phyloP scores from a whole-genome alignment of 2,329 filamentous ascomycete species.

The Verticillium dahliae region DNA sequence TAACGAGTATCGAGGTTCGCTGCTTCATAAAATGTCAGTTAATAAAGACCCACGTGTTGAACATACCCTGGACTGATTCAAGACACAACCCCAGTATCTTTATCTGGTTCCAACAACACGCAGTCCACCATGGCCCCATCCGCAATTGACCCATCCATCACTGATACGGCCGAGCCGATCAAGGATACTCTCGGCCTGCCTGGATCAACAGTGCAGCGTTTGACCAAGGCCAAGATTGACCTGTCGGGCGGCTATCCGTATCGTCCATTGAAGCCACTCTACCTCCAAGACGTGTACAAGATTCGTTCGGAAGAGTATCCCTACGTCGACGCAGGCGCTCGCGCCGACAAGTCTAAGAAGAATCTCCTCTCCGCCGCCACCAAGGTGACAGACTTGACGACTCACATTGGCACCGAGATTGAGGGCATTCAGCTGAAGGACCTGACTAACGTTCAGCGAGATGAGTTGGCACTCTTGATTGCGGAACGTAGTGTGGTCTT shows the following conservation, averaged over 20 bases:
- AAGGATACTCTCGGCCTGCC: slow-evolving; percentile 62
- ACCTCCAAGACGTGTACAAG: slow-evolving; percentile 61
- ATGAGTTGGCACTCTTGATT: slow-evolving; percentile 56
- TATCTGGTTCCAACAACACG: too few species aligned
- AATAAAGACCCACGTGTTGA: too few species aligned
- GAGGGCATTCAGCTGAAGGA: slow-evolving; percentile 58
- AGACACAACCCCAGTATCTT: neutral
- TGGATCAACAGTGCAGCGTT: slow-evolving; percentile 44
- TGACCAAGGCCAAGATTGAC: slow-evolving; percentile 64
- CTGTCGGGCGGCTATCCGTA: slow-evolving; percentile 67
- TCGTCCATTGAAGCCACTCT: slow-evolving; percentile 59
- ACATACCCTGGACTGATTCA: neutral
- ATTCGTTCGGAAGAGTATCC: slow-evolving; percentile 52
- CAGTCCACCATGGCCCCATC: slow-evolving; percentile 38
- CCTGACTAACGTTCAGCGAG: slow-evolving; percentile 49
- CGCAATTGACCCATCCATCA: slow-evolving; percentile 55
- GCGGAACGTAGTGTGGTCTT: slow-evolving; percentile 62
- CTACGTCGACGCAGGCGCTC: slow-evolving; percentile 54
- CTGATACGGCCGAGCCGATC: slow-evolving; percentile 53
- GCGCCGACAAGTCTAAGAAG: slow-evolving; percentile 60
- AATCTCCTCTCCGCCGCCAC: slow-evolving; percentile 53
- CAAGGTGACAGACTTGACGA: slow-evolving; percentile 55
- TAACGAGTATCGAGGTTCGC: too few species aligned
- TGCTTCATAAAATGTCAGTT: too few species aligned
- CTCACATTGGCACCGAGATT: slow-evolving; percentile 59